Conservation (phyloP, 441 rosid species). For the Melastoma candidum region DNA sequence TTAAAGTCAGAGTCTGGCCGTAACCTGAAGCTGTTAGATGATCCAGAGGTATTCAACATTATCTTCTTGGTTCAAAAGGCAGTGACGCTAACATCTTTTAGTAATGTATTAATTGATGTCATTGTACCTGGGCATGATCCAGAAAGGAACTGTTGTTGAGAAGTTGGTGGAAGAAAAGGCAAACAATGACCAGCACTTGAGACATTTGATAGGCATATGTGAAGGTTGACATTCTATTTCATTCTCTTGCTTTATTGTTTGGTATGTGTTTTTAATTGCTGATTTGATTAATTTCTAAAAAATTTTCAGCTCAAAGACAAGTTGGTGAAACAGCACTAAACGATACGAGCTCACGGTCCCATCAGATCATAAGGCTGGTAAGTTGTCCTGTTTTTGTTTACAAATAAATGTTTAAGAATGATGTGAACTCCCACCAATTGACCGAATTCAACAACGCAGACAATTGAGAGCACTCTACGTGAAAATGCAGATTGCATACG, state of each 20-base stretch:
- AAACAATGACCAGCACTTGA: slow-evolving; percentile 60
- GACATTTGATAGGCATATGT: slow-evolving; percentile 75
- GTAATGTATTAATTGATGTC: slow-evolving; percentile 3
- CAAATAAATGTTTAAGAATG: background rate
- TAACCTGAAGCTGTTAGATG: slow-evolving; percentile 92
- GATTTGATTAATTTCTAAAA: slow-evolving; percentile 6
- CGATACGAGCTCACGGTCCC: slow-evolving; percentile 93
- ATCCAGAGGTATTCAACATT: slow-evolving; percentile 65
- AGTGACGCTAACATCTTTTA: slow-evolving; percentile 2
- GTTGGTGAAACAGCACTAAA: slow-evolving; percentile 98
- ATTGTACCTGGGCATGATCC: slow-evolving; percentile 13
- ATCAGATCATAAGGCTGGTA: slow-evolving; percentile 95
- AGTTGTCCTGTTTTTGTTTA: slow-evolving; percentile 12
- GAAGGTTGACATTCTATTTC: slow-evolving; percentile 48
- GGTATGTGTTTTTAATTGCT: background rate
- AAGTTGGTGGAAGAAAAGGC: slow-evolving; percentile 89
- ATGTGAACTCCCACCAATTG: slow-evolving; percentile 13
- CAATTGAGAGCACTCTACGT: slow-evolving; percentile 79
- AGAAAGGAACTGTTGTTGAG: slow-evolving; percentile 98
- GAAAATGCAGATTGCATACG: slow-evolving; percentile 94
- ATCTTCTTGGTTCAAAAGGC: background rate
- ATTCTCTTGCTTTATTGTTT: slow-evolving; percentile 1
- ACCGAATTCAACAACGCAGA: slow-evolving; percentile 37
- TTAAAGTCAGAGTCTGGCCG: slow-evolving; percentile 85
- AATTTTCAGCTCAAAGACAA: slow-evolving; percentile 85